Conservation (phyloP, 225 moss, liverwort and hornwort species). For the Climacium dendroides region DNA sequence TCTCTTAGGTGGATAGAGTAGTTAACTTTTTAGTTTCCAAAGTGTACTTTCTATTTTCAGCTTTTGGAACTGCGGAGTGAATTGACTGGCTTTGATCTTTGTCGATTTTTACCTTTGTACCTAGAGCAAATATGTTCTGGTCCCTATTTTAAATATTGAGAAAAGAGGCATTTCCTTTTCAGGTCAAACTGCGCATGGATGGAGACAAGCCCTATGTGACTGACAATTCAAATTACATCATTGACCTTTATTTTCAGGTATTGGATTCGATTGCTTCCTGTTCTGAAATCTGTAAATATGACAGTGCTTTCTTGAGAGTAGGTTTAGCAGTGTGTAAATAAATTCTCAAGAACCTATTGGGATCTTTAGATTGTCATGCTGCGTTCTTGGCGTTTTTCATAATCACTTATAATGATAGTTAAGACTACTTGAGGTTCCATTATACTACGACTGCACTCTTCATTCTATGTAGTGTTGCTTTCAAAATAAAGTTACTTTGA, state of each 20-base stretch:
- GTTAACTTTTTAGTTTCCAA: neutral
- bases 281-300: neutral
- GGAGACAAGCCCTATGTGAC: conserved; percentile 95
- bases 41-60: neutral
- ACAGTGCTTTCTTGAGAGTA: neutral
- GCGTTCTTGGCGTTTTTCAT: neutral
- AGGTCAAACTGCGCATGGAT: conserved; percentile 91
- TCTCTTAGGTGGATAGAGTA: neutral
- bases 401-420: neutral
- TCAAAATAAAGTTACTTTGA: no score
- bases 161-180: neutral
- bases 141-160: neutral
- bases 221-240: conserved; percentile 98
- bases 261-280: neutral
- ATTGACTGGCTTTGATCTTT: neutral
- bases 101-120: neutral
- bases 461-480: neutral
- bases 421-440: neutral
- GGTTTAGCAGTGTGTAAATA: neutral
- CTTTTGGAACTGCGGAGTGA: neutral
- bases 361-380: neutral
- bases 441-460: neutral
- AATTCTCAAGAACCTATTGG: neutral
- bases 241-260: conserved; percentile 96
- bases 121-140: neutral